Base-by-base conservation (phyloP, 2,329 filamentous ascomycete genomes). In the Boeremia lycopersici region DNA sequence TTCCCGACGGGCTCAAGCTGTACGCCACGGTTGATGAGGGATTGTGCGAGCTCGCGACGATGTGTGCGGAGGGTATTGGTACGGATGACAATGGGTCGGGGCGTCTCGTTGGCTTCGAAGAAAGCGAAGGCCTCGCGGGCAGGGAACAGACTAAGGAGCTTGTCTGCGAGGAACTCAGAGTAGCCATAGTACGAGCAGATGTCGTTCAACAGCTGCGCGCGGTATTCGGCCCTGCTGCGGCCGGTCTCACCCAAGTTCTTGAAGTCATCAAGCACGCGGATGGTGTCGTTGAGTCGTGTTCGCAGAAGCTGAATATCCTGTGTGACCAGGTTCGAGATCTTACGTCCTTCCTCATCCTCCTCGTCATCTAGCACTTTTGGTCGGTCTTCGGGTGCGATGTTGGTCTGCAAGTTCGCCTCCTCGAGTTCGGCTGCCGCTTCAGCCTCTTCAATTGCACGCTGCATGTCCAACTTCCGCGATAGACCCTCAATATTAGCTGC, bases 181-280 rank as follows among this genome's bases (percentile, higher is more conserved):
- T 99, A 99, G 56, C 93, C 93, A 74, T 99, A 99, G 82, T 99
- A 99, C 51, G 89, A 86, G 79, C 92, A 97, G 55, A 98, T 90
- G 70, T 99, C 95, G 77, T 91, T 90, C 57, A 98, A 78, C 50
- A 99, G 82, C 74, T 96, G 90, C 19, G 86, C 81, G 12, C 90
- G 91, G 76, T 99, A 98, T 72, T 98, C 95, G 46, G 89, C 85
- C 66, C 95, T 86, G 52, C 91, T 96, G 64, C 90, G 86, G 28
- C 88, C 89, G 34, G 89, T 84, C 73, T 96, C 90, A 23, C 87
- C 85, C 11, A 97, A 81, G 43, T 90, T 91, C 57, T 88, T 82
- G 74, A 98, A 93, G 75, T 96, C 91, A 65, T 93, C 91, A 33
- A 99, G 81, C 29, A 98, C 89, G 59, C 95, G 89, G 63, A 98